These are phyloP conservation scores for Gyrodon lividus DNA, from an alignment of 768 basidiomycete species.

Conservation along the genomic window DNA sequence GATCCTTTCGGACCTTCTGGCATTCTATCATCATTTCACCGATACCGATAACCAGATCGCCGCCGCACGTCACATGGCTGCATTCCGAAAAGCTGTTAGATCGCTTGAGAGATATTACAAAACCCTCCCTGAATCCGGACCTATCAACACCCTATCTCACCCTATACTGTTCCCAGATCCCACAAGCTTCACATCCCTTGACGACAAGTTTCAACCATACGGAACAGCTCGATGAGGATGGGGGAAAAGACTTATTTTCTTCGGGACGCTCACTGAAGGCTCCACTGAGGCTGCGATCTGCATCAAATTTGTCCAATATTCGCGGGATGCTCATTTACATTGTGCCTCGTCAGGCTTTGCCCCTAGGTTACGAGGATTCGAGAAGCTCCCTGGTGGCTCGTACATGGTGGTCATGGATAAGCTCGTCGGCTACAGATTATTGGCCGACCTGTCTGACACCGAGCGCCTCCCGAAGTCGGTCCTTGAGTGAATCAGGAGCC, in stretches of 20 bases:
- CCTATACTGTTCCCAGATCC: conserved; percentile 2
- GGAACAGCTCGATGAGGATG: conserved; percentile 1
- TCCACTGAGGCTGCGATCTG: too few species aligned
- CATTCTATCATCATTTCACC: conserved; percentile 23
- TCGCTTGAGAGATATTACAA: not conserved
- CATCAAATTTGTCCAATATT: too few species aligned
- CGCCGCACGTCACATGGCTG: not conserved
- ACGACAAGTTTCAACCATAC: conserved; percentile 14
- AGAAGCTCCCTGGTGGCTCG: conserved; percentile 31
- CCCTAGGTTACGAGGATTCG: conserved; percentile 26
- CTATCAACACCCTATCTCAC: not conserved
- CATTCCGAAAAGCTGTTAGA: not conserved
- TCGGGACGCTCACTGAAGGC: conserved; percentile 10
- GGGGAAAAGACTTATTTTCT: conserved; percentile 6
- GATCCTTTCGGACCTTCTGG: conserved; percentile 22
- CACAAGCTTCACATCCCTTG: conserved; percentile 12
- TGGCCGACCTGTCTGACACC: not conserved
- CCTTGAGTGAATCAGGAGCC: not conserved
- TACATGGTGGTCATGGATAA: conserved; percentile 36
- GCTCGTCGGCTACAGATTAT: conserved; percentile 11
- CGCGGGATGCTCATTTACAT: too few species aligned
- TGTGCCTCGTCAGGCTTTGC: conserved; percentile 29
- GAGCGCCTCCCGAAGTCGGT: not conserved
- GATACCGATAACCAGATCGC: conserved; percentile 2
- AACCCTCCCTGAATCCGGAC: not conserved